Base-by-base conservation (phyloP, 139 green algal genomes). In the Haematococcus lacustris region DNA sequence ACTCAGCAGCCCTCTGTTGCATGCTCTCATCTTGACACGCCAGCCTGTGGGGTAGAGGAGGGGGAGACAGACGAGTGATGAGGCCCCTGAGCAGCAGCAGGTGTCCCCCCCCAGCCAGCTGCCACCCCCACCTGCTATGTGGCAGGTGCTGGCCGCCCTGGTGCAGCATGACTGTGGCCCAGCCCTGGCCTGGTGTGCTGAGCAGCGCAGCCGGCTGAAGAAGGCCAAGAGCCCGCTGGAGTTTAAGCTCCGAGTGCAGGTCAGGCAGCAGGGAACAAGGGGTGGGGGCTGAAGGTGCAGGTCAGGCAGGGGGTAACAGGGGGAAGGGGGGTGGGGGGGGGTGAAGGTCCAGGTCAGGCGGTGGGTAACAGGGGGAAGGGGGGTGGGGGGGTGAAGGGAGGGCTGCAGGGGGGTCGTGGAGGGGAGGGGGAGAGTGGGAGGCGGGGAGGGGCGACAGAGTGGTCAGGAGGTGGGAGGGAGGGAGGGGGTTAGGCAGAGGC, bases 211-310 rank as follows among this genome's bases (percentile, higher is more conserved):
- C 3, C 76, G 82, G 39, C 83, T 98, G 39, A 79, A 77, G 28
- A 97, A 95, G 77, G 70, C 80, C 61, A 91, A 90, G 70, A 91
- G 78, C 78, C 85, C 76, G 62, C 82, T 98, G 39, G 93, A 98
- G 82, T 98, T 98, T 75, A 84, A 89, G 71, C 83, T 98, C 34
- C 71, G 90, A 6, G 73, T 91, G 63, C 89, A 90, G 78, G 84
- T 78, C 38, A n/a, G 47, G 13, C 47, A n/a, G 47, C 47, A 57
- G 21, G 47, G 13, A 57, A n/a, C n/a, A n/a, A n/a, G n/a, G n/a
- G n/a, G n/a, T n/a, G n/a, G n/a, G n/a, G n/a, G n/a, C n/a, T n/a
- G n/a, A n/a, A n/a, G n/a, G n/a, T n/a, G n/a, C n/a, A n/a, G n/a
- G n/a, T n/a, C n/a, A n/a, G n/a, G n/a, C n/a, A n/a, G n/a, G n/a